Base-by-base conservation (phyloP, 768 basidiomycete species). In the Psilocybe subaeruginosa region DNA sequence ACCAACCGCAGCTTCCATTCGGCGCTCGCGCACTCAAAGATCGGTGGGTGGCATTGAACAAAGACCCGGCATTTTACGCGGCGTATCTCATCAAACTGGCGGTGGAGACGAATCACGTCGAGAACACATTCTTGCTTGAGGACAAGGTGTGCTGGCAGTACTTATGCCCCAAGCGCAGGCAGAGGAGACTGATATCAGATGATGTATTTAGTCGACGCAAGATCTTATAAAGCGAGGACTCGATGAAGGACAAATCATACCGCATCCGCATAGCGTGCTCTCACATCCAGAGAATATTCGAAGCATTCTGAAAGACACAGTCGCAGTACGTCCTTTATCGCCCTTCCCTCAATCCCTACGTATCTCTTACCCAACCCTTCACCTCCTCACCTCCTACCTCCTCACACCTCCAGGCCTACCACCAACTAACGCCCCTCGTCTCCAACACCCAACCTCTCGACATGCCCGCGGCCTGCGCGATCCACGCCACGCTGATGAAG, bases 21-120 rank as follows among this genome's bases (percentile, higher is more conserved):
- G 72, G 64, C 9, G 64, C 67, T 52, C 61, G 70, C 46, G 51
- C 59, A 8, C 30, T 74, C 41, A 62, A 58, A 43, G 54, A 63
- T 11, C 60, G 58, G 33, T 73, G 72, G 70, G 57, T 61, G 30
- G 55, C 61, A 39, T 41, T 68, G 48, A 64, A 51, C 48, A 27
- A 56, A 7, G 47, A 43, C 4, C 69, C 65, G 17, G 53, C 46
- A 30, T 60, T 66, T 41, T 60, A 60, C 46, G 41, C 48, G 27
- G 45, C 58, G 6, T 72, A 72, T 60, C 56, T 72, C 57, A 68
- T 41, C 45, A 67, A 61, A 23, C 59, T 70, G 11, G 68, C 69
- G 17, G 70, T 73, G 12, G 72, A 73, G 50, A 72, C 72, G 27
- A 72, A 73, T 56, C 70, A 70, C 39, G 57, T 73, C 12, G 72